Percentiles rank a stretch among this genome's conserved stretches.
phyloP scores from a whole-genome alignment of 352 stramenopile genomes.

The Phytophthora vignae region DNA sequence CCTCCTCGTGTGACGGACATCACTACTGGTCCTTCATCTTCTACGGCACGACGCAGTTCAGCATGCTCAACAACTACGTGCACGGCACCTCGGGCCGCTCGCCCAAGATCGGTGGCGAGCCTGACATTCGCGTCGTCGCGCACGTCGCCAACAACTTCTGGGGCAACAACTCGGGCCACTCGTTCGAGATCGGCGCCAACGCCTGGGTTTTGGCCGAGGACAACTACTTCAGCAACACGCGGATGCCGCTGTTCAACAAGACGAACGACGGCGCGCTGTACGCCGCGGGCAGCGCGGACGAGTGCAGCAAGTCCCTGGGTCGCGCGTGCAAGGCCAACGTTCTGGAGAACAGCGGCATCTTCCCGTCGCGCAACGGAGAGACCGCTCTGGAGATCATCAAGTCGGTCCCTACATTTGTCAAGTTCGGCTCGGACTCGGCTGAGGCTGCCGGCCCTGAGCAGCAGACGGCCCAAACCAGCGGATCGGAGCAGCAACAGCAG shows the following conservation, averaged over 20 bases:
- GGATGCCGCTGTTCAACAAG: slow-evolving; percentile 21
- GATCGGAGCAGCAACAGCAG: neutral
- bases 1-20: slow-evolving; percentile 45
- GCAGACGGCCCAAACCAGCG: slow-evolving; percentile 2
- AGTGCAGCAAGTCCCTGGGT: slow-evolving; percentile 29
- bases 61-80: slow-evolving; percentile 44
- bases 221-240: slow-evolving; percentile 52
- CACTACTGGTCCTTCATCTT: slow-evolving; percentile 52
- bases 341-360: slow-evolving; percentile 25
- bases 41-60: slow-evolving; percentile 25
- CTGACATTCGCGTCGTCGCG: slow-evolving; percentile 23
- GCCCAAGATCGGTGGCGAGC: slow-evolving; percentile 27
- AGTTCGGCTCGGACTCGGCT: neutral
- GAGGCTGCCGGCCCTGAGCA: neutral
- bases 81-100: slow-evolving; percentile 43
- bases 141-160: slow-evolving; percentile 57
- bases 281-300: slow-evolving; percentile 8
- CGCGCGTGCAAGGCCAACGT: slow-evolving; percentile 31
- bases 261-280: slow-evolving; percentile 35
- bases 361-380: slow-evolving; percentile 24
- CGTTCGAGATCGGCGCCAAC: slow-evolving; percentile 35
- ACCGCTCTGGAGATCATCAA: slow-evolving; percentile 31
- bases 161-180: slow-evolving; percentile 42
- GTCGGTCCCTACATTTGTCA: slow-evolving; percentile 11
- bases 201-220: slow-evolving; percentile 40